Evolutionary conservation across 768 basidiomycete genomes (phyloP).

Genomic region (Polyporus arcularius): DNA sequence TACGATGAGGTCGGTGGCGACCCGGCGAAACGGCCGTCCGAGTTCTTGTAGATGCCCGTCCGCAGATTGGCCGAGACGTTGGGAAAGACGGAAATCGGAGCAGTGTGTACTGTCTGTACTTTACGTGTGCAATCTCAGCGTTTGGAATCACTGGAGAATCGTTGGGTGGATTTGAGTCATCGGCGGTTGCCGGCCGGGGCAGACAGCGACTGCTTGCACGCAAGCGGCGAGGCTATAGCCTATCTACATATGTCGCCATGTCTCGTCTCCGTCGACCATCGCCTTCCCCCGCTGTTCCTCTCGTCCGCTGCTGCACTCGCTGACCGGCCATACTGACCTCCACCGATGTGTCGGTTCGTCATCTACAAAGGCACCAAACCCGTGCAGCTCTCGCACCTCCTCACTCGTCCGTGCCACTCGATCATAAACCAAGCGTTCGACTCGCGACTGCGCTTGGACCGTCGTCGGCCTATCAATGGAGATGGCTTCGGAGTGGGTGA

Average conservation of each 20-base stretch:
- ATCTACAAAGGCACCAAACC: constrained; percentile 96
- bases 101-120: constrained; percentile 18
- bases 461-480: constrained; percentile 84
- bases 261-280: constrained; percentile 1
- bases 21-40: constrained; percentile 69
- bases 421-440: constrained; percentile 99
- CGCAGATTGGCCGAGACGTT: constrained; percentile 1
- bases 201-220: constrained; percentile 3
- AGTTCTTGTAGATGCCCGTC: constrained; percentile 56
- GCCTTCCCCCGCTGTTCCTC: constrained; percentile 4
- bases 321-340: not conserved
- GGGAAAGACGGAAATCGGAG: not conserved
- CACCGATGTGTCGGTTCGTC: constrained; percentile 81
- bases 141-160: constrained; percentile 5
- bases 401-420: constrained; percentile 91
- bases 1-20: constrained; percentile 86
- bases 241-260: constrained; percentile 16
- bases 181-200: constrained; percentile 11
- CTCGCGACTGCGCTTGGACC: constrained; percentile 82
- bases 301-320: not conserved
- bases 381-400: constrained; percentile 89
- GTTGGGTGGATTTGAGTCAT: constrained; percentile 17
- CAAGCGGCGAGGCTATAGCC: not conserved
- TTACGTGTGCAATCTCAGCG: constrained; percentile 4
- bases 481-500: constrained; percentile 95